Base-by-base conservation (phyloP, 2,329 filamentous ascomycete genomes). In the Phaeosphaeriaceae sp. region DNA sequence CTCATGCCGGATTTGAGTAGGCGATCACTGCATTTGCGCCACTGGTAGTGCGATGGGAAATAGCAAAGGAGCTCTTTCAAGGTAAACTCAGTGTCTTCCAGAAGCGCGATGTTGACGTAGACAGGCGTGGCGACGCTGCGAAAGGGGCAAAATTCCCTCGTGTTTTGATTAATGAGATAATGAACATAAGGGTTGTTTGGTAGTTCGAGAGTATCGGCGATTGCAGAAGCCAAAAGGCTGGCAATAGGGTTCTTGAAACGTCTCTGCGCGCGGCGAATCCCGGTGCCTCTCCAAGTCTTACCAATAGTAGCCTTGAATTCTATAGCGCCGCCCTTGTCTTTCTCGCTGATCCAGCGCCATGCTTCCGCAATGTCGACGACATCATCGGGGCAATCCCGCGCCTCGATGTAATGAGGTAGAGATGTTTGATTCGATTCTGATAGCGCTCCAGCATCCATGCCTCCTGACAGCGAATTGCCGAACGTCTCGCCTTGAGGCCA, bases 41-140 rank as follows among this genome's bases (percentile, higher is more conserved):
- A 64, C 12, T 49, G 36, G 15, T 51, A 63, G 29, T 64, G 61
- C 1, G 21, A 28, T 0, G 60, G 60, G 11, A 63, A 64, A 16
- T 50, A 64, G 1, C 44, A 26, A 1, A 64, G 16, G 1, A 64
- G 39, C 23, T 63, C 61, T 2, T 49, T 32, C 1, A 64, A 5
- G 0, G 58, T 63, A 8, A 64, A 53, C 9, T 64, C 56, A 0
- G 39, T 37, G 3, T 63, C 58, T 2, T 17, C 29, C 0, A 64
- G 42, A 0, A 63, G 34, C 0, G 57, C 39, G 12, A 64, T 60
- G 18, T 63, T 35, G 0, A 61, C 40, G 5, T 52, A 15, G 0
- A 37, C 30, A 1, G 60, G 51, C 0, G 60, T 60, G 0, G 60
- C 54, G 1, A 63, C 44, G 17, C 61, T 64, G 16, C 49, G 59